Evolutionary conservation across 2,329 filamentous ascomycete genomes (phyloP).

Genomic region (Epichloe baconii): DNA sequence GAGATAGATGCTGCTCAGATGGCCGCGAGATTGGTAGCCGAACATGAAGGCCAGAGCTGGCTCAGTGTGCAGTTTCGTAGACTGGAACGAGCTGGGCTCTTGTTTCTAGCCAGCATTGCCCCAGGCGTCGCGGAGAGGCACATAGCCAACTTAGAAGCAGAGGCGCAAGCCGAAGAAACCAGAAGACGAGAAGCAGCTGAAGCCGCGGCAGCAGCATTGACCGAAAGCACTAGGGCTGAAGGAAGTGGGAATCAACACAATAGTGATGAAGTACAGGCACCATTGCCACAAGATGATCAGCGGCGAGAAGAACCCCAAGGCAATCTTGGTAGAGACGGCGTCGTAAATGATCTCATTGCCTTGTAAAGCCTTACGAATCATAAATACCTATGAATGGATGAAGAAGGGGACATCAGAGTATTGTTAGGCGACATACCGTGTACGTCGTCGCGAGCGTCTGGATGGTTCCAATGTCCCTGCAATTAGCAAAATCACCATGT

Average conservation of each 20-base stretch:
- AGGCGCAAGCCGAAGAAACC: constrained; percentile 30
- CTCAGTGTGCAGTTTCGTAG: constrained; percentile 31
- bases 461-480: not conserved
- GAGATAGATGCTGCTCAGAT: constrained; percentile 34
- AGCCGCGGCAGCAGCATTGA: constrained; percentile 11
- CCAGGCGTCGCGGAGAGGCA: constrained; percentile 54
- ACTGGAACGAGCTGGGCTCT: constrained; percentile 44
- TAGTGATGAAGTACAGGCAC: constrained; percentile 1
- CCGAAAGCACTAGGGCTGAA: constrained; percentile 2
- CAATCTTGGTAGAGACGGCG: not conserved
- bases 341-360: constrained; percentile 3
- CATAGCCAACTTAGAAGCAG: constrained; percentile 44
- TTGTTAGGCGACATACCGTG: not conserved
- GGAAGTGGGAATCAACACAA: not conserved
- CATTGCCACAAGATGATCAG: constrained; percentile 1
- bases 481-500: not conserved
- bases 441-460: not conserved
- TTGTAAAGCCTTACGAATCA: not conserved
- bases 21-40: constrained; percentile 40
- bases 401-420: not conserved
- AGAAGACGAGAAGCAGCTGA: constrained; percentile 28
- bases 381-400: not conserved
- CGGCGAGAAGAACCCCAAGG: not conserved
- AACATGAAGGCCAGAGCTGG: constrained; percentile 21
- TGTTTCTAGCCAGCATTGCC: constrained; percentile 54